These are phyloP conservation scores for Zygnema cylindricum DNA, from an alignment of 139 green algal species.

Conservation along the genomic window DNA sequence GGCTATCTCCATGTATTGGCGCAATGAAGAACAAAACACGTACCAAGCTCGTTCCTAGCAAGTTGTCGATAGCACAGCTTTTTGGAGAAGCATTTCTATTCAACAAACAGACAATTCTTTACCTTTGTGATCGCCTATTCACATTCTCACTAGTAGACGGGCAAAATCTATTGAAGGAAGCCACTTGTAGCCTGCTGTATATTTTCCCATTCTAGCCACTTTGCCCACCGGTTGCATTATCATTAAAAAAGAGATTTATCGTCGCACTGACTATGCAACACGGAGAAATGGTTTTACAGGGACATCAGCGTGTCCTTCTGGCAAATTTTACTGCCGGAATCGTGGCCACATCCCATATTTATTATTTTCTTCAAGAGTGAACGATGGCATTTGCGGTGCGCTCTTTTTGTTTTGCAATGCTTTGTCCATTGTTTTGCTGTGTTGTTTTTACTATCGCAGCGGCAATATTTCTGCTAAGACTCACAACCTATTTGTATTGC, in stretches of 20 bases:
- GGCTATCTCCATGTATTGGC: background rate
- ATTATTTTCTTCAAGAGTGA: slow-evolving; percentile 84
- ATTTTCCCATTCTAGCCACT: too few relatives aligned
- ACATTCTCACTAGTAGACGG: too few relatives aligned
- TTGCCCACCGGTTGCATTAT: too few relatives aligned
- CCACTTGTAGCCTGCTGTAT: too few relatives aligned
- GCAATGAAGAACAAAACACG: background rate
- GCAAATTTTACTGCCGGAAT: slow-evolving; percentile 89
- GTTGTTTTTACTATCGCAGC: background rate
- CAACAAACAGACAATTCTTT: too few relatives aligned
- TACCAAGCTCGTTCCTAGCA: background rate
- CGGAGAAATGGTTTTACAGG: too few relatives aligned
- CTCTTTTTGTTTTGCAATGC: background rate
- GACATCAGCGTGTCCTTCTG: slow-evolving; percentile 82
- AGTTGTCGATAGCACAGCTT: background rate
- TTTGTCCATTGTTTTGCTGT: too few relatives aligned
- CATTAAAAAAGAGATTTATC: too few relatives aligned
- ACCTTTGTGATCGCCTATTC: too few relatives aligned
- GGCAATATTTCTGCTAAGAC: background rate
- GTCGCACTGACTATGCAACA: too few relatives aligned
- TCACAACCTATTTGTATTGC: background rate
- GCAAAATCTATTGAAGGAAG: too few relatives aligned
- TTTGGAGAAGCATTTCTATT: background rate
- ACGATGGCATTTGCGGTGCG: slow-evolving; percentile 91
- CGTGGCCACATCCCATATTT: slow-evolving; percentile 69